Base-by-base conservation (phyloP, 495 filamentous ascomycete species). In the Neurospora africana region DNA sequence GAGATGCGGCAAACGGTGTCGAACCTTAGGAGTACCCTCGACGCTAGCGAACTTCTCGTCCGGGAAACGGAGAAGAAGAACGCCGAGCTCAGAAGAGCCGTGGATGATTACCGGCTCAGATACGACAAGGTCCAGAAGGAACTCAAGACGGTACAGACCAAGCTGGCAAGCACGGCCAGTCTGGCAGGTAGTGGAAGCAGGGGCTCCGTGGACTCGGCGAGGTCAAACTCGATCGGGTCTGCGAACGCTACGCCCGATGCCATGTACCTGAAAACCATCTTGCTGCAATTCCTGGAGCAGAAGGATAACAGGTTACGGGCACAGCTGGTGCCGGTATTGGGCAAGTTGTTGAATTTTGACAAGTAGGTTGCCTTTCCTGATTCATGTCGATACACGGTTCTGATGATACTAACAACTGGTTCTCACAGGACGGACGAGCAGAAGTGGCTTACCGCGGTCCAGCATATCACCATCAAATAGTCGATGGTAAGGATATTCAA, bases 271-370 rank as follows among this genome's bases (percentile, higher is more conserved):
- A 98, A 98, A 84, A 98, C 96, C 39, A 93, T 99, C 43, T 85
- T 99, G 33, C 82, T 98, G 58, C 95, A 98, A 80, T 98, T 99
- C 76, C 80, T 99, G 78, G 94, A 98, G 84, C 92, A 95, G 79
- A 93, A 90, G 83, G 95, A 99, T 77, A 97, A 94, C 83, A 93
- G 89, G 79, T 87, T 93, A 72, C 91, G 97, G 79, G 88, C 90
- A 78, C 94, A 97, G 84, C 85, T 99, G 69, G 91, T 99, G 33
- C 95, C 95, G 17, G 94, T 97, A 15, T 80, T 99, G 68, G 93
- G 92, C 68, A 94, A 93, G 89, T 82, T 98, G 76, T 85, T 99
- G 72, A 91, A 93, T 81, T 97, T 98, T 83, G 93, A 98, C 79
- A 88, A 90, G 92, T 96, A 81, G 80, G 92, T 84, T 30, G 4